phyloP scores from a whole-genome alignment of 805 yeast genomes.

The Yarrowia deformans region DNA sequence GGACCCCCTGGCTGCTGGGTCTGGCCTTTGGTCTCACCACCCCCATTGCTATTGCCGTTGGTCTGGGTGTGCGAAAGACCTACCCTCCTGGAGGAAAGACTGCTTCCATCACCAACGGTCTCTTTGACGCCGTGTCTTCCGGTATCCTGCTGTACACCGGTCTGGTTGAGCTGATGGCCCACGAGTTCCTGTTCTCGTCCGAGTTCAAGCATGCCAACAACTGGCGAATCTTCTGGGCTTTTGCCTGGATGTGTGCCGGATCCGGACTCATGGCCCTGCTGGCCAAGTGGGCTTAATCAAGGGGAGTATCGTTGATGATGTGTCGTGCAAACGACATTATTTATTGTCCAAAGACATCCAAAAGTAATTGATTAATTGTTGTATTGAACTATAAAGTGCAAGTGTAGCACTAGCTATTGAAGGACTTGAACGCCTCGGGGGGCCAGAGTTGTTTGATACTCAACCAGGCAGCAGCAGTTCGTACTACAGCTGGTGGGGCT shows the following conservation, averaged over 20 bases:
- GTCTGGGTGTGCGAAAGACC: constrained; percentile 69
- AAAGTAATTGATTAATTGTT: constrained; percentile 26
- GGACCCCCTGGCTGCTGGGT: constrained; percentile 62
- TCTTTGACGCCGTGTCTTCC: constrained; percentile 72
- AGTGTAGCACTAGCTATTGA: no score
- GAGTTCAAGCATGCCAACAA: constrained; percentile 53
- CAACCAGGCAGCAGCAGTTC: no score
- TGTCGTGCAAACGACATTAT: constrained; percentile 18
- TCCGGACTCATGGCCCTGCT: constrained; percentile 75
- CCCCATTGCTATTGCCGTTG: constrained; percentile 76
- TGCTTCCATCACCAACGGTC: constrained; percentile 66
- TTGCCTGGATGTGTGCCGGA: constrained; percentile 58
- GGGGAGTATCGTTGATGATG: constrained; percentile 11
- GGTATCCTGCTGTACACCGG: constrained; percentile 78
- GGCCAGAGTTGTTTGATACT: no score
- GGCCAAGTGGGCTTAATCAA: constrained; percentile 72
- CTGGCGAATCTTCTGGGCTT: constrained; percentile 55
- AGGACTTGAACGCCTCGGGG: no score
- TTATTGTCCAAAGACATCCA: constrained; percentile 32
- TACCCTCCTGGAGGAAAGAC: constrained; percentile 63
- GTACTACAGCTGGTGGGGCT: no score
- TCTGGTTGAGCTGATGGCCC: constrained; percentile 75
- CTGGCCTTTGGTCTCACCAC: constrained; percentile 65
- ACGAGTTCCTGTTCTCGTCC: constrained; percentile 65
- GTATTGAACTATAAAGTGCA: neutral